Evolutionary conservation across 2,329 filamentous ascomycete species (phyloP).

Genomic region (Fusarium praegraminearum): DNA sequence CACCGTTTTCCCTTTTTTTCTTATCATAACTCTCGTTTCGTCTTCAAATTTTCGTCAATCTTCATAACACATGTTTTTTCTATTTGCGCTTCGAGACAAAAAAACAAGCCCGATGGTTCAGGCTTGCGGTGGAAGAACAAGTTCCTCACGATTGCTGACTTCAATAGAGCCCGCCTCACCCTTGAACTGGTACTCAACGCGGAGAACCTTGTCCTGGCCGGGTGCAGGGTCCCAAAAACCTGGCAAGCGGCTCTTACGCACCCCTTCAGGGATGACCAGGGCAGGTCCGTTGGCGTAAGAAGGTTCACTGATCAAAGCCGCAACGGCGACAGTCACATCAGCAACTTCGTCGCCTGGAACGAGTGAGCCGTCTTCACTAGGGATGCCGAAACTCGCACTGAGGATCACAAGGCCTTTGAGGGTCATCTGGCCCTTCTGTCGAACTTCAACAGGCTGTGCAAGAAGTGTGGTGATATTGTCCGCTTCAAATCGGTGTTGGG

Average conservation of each 20-base stretch:
- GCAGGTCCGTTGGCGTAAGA: constrained; percentile 40
- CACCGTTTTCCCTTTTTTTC: not conserved
- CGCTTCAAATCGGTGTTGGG: constrained; percentile 57
- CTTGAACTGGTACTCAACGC: constrained; percentile 60
- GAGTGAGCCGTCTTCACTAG: constrained; percentile 48
- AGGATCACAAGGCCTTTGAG: constrained; percentile 61
- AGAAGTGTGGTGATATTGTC: constrained; percentile 60
- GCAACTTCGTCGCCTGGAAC: constrained; percentile 58
- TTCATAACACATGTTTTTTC: constrained; percentile 22
- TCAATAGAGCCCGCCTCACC: constrained; percentile 46
- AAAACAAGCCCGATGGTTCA: constrained; percentile 1
- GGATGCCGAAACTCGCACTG: constrained; percentile 62
- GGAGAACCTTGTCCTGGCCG: constrained; percentile 57
- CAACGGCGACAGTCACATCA: constrained; percentile 62
- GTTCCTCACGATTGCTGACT: constrained; percentile 41
- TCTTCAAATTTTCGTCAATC: not conserved
- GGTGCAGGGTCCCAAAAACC: constrained; percentile 66
- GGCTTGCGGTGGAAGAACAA: constrained; percentile 40
- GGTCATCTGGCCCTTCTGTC: constrained; percentile 52
- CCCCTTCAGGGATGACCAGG: constrained; percentile 55
- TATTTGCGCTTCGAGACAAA: constrained; percentile 1
- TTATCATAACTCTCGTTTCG: not conserved
- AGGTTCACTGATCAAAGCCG: constrained; percentile 57
- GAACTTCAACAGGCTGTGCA: constrained; percentile 54
- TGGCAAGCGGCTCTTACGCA: constrained; percentile 59